phyloP scores from a whole-genome alignment of 2,329 filamentous ascomycete genomes.

The Stachybotrys echinatus region DNA sequence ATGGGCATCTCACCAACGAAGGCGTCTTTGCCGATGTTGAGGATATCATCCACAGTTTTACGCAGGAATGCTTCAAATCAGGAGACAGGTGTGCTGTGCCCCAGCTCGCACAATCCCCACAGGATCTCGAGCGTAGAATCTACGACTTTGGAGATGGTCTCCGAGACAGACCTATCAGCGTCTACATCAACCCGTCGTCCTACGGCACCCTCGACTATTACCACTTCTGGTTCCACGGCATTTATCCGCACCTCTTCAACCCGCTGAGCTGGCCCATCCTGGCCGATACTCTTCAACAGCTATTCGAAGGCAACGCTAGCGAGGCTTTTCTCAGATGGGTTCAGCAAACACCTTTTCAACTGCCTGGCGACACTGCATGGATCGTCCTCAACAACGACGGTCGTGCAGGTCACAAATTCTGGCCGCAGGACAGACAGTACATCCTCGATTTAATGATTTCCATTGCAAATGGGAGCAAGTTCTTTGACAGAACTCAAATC shows the following conservation, averaged over 20 bases:
- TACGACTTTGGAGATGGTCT: conserved; percentile 26
- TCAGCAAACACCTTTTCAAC: too few relatives aligned
- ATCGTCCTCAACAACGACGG: too few relatives aligned
- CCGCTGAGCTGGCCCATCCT: too few relatives aligned
- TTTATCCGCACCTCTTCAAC: too few relatives aligned
- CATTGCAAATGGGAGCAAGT: too few relatives aligned
- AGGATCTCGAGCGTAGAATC: conserved; percentile 19
- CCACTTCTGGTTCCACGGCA: too few relatives aligned
- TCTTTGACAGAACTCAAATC: background rate
- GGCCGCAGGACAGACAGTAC: conserved; percentile 21
- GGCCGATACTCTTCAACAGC: too few relatives aligned
- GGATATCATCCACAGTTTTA: conserved; percentile 22
- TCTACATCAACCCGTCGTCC: conserved; percentile 27
- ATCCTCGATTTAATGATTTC: conserved; percentile 18
- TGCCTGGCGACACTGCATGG: too few relatives aligned
- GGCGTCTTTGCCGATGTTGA: conserved; percentile 23
- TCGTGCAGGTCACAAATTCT: conserved; percentile 8
- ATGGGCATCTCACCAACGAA: conserved; percentile 13
- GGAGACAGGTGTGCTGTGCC: too few relatives aligned
- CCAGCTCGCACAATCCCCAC: conserved; percentile 37
- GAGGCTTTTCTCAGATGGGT: too few relatives aligned
- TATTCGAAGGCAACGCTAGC: too few relatives aligned
- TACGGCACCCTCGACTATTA: too few relatives aligned
- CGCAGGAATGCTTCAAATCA: conserved; percentile 32
- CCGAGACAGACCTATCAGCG: conserved; percentile 27